A percentile compares a stretch with the other conserved stretches of the same genome.
Evolutionary conservation across 2,329 filamentous ascomycete genomes (phyloP).

Genomic region (Fusarium pilosicola): DNA sequence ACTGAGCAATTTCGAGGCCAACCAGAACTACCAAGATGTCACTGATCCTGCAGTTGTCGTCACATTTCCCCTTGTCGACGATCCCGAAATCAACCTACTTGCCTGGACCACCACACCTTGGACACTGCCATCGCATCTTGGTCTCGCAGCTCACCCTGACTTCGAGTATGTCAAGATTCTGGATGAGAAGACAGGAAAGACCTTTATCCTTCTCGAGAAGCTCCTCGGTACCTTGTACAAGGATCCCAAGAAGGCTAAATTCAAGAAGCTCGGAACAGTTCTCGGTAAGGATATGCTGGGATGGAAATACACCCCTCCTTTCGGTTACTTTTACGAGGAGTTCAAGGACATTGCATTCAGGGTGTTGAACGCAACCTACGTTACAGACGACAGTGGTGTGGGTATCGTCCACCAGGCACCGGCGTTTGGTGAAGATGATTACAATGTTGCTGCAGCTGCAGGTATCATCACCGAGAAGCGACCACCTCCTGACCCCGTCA

Average conservation of each 20-base stretch:
- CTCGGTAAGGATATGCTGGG: slow-evolving; percentile 86
- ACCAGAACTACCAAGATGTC: slow-evolving; percentile 94
- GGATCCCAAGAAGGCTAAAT: slow-evolving; percentile 95
- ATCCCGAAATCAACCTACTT: slow-evolving; percentile 78
- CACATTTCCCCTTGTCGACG: slow-evolving; percentile 83
- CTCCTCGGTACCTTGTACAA: slow-evolving; percentile 88
- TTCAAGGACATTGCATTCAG: slow-evolving; percentile 88
- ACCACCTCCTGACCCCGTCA: slow-evolving; percentile 89
- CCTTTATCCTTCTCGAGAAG: slow-evolving; percentile 86
- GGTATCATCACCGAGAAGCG: slow-evolving; percentile 82
- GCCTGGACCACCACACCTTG: slow-evolving; percentile 91
- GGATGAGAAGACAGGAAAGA: slow-evolving; percentile 83
- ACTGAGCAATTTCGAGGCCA: slow-evolving; percentile 91
- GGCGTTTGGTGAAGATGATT: slow-evolving; percentile 96
- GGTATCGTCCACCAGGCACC: slow-evolving; percentile 95
- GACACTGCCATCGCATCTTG: slow-evolving; percentile 86
- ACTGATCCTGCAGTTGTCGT: slow-evolving; percentile 92
- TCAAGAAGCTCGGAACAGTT: slow-evolving; percentile 80
- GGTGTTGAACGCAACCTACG: slow-evolving; percentile 85
- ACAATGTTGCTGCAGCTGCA: slow-evolving; percentile 78
- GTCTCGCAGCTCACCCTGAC: slow-evolving; percentile 79
- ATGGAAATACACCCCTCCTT: slow-evolving; percentile 89
- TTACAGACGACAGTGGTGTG: slow-evolving; percentile 89
- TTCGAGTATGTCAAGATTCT: slow-evolving; percentile 89
- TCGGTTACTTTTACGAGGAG: slow-evolving; percentile 88